These are phyloP conservation scores for Gynandropsis gynandra DNA, from an alignment of 345 rosid species.

Conservation along the genomic window DNA sequence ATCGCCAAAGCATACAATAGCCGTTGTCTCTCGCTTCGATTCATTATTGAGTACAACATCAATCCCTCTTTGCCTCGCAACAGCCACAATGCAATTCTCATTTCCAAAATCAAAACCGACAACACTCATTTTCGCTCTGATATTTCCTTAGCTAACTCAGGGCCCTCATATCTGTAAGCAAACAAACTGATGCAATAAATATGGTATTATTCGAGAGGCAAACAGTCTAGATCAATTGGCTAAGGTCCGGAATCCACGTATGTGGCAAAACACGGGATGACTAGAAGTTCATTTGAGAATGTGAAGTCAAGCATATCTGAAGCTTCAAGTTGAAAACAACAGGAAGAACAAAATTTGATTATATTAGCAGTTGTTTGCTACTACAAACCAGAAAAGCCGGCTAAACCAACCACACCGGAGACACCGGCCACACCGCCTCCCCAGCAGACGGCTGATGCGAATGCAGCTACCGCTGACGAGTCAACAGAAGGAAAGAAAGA, in stretches of 20 bases:
- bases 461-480: too few relatives aligned
- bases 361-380: too few relatives aligned
- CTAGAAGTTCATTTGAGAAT: too few relatives aligned
- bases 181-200: background rate
- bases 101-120: conserved; percentile 97
- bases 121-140: conserved; percentile 64
- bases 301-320: too few relatives aligned
- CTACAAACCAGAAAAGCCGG: too few relatives aligned
- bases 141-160: background rate
- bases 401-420: too few relatives aligned
- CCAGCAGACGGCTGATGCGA: too few relatives aligned
- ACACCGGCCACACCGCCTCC: too few relatives aligned
- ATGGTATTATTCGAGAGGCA: background rate
- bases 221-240: background rate
- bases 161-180: background rate
- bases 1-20: conserved; percentile 92
- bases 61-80: conserved; percentile 96
- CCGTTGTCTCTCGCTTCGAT: conserved; percentile 95
- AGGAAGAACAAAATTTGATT: too few relatives aligned
- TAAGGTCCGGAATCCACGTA: background rate
- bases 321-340: too few relatives aligned
- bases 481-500: too few relatives aligned
- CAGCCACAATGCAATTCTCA: conserved; percentile 92
- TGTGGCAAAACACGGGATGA: too few relatives aligned
- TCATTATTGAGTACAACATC: conserved; percentile 98